Evolutionary conservation across 2,329 filamentous ascomycete genomes (phyloP), one percentile per base, ranked within the genome.

Genomic region (Penicillium brevicompactum): DNA sequence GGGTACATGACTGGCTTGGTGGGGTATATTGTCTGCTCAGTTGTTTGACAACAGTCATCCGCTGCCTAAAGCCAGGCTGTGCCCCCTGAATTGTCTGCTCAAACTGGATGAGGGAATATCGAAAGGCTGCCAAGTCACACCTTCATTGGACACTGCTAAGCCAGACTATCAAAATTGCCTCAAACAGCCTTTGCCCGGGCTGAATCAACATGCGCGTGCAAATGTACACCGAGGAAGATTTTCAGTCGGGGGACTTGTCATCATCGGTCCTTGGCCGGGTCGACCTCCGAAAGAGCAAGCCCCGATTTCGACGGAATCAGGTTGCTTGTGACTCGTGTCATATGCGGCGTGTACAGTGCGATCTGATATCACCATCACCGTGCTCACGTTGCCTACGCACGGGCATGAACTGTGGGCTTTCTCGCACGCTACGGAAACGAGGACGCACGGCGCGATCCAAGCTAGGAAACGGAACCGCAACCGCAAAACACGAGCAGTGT

Each of bases 301-400:
- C 68, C 51, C 70, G 72, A 49, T 73, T 70, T 70, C 67, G 68
- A 37, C 68, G 71, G 16, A 74, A 74, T 52, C 67, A 67, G 37
- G 70, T 74, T 67, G 92, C 92, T 18, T 97, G 92, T 76, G 92
- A 97, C 75, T 92, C 96, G 73, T 97, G 92, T 76, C 96, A 97
- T 74, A 90, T 95, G 71, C 82, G 96, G 56, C 84, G 92, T 61
- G 96, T 92, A 16, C 96, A 95, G 77, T 97, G 92, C 72, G 92
- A 97, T 74, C 92, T 92, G 50, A 90, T 94, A 69, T 85, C 90
- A 59, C n/a, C 38, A 21, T 21, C 16, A 41, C 92, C 92, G 49
- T 97, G 92, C 72, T 91, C 91, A 46, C 91, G 96, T 74, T 97
- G 92, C 73, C 87, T 92, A 69, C 90, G 90, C 89, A 85, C 76